A percentile compares a stretch with the other conserved stretches of the same genome.
phyloP scores from a whole-genome alignment of 2,329 filamentous ascomycete genomes.

The Scolecobasidium constrictum region DNA sequence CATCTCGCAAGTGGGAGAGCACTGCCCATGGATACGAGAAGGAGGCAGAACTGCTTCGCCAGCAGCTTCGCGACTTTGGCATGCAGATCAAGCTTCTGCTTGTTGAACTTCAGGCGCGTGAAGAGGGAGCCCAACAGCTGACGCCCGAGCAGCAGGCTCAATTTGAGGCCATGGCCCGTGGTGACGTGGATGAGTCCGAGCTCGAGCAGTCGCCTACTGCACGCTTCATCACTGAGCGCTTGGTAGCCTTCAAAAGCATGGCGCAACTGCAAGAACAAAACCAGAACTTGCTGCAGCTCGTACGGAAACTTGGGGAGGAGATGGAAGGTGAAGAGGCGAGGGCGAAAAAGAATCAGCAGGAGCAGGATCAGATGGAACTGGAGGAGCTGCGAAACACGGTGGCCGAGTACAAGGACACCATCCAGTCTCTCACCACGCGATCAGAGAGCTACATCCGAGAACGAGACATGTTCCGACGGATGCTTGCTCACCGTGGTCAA shows the following conservation, averaged over 20 bases:
- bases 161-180: constrained; percentile 65
- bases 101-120: constrained; percentile 72
- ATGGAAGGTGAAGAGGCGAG: constrained; percentile 87
- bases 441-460: constrained; percentile 92
- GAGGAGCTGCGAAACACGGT: constrained; percentile 62
- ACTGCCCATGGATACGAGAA: constrained; percentile 49
- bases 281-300: constrained; percentile 68
- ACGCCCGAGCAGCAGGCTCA: constrained; percentile 61
- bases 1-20: constrained; percentile 67
- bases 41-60: constrained; percentile 69
- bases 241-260: constrained; percentile 84
- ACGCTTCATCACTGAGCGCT: constrained; percentile 75
- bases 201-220: constrained; percentile 72
- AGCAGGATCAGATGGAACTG: constrained; percentile 56
- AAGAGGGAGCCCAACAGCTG: constrained; percentile 65
- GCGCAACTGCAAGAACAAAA: constrained; percentile 82
- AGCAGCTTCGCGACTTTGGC: constrained; percentile 80
- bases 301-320: constrained; percentile 72
- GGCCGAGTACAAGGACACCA: constrained; percentile 72
- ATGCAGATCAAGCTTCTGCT: constrained; percentile 84
- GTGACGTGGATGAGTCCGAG: constrained; percentile 47
- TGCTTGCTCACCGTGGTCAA: constrained; percentile 67
- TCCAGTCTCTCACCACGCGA: constrained; percentile 68
- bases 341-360: constrained; percentile 42
- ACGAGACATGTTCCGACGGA: constrained; percentile 93